These are phyloP conservation scores for Prunus mongolica DNA, from an alignment of 306 rosid species.

Conservation along the genomic window DNA sequence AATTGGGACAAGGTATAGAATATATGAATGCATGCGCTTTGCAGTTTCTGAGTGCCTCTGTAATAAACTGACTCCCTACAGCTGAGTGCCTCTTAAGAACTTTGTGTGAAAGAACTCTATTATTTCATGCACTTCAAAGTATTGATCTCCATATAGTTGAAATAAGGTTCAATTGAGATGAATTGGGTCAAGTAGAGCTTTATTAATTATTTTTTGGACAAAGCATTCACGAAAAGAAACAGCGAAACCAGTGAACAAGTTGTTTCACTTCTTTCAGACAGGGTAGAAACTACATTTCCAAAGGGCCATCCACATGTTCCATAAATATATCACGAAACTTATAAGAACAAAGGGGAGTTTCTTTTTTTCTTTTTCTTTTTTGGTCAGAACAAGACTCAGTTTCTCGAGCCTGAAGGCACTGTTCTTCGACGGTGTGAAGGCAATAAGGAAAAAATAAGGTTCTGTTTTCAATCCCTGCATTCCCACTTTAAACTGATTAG, in stretches of 20 bases:
- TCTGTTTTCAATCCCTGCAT: background rate
- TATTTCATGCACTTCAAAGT: background rate
- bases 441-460: too few species aligned
- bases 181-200: too few species aligned
- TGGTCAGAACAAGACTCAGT: background rate
- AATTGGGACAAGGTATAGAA: constrained; percentile 11
- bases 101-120: background rate
- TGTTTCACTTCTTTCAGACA: background rate
- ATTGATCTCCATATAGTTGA: background rate
- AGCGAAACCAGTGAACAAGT: background rate
- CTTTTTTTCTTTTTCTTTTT: too few species aligned
- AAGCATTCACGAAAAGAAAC: background rate
- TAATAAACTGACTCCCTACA: background rate
- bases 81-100: background rate
- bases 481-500: background rate
- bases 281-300: background rate
- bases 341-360: too few species aligned
- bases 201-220: background rate
- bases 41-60: background rate
- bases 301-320: background rate
- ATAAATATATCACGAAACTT: too few species aligned
- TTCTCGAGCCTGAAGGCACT: background rate
- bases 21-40: background rate
- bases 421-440: background rate
- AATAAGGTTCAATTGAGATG: background rate